Evolutionary conservation across 805 yeast species (phyloP), one percentile per base, ranked within the genome.

Genomic region (Starmerella vaccinii): DNA sequence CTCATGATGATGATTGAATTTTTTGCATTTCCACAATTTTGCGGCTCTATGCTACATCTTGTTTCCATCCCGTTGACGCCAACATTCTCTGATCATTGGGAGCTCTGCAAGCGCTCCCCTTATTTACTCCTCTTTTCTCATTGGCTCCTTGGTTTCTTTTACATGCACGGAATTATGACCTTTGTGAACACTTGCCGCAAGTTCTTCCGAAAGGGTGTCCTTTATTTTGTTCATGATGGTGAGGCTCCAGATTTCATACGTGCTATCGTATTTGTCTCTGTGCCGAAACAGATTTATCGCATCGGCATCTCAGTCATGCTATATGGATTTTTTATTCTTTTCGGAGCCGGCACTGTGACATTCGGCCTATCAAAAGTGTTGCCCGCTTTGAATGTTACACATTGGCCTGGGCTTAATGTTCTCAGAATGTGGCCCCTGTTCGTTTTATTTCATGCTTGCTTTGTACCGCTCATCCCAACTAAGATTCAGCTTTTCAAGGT

Each of bases 191-290:
- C 88, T 88, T 75, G 81, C 19, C 74, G 98, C 54, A 69, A 75
- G 41, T 79, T 87, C 35, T 73, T 90, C 52, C 76, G 99, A 50
- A 82, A 84, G 0, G 99, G 98, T 12, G 95, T 86, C 8, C 71
- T 92, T 43, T 92, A 80, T 65, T 92, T 92, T 68, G 84, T 92
- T 53, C 76, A 95, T 59, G 87, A 95, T 21, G 95, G 96, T 4
- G 96, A 88, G 59, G 97, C 92, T 63, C 95, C 95, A 35, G 83
- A 85, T 59, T 81, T 87, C 42, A 75, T 90, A 38, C 90, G 87
- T 57, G 95, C 89, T 63, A 92, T 95, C 1, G 66, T 92, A 48
- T 82, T 84, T 51, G 79, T 84, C 57, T 84, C 95, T 0, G 75
- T 90, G 60, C 56, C 66, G 8, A 69, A 82, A 42, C 97, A 92